phyloP scores from a whole-genome alignment of 352 stramenopile genomes.

The Pythium folliculosum region DNA sequence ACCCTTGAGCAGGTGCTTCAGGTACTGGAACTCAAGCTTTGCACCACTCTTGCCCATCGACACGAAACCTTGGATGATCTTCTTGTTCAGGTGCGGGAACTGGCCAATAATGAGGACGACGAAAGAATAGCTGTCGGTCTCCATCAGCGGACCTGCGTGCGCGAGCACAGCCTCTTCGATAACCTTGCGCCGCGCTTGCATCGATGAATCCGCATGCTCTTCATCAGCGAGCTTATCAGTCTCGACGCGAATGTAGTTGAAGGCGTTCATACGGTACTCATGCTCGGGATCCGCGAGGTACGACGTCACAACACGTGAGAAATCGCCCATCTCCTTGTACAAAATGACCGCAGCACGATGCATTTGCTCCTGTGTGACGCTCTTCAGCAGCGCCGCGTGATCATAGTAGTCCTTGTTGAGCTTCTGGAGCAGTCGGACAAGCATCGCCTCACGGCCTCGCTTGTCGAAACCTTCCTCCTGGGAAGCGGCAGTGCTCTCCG shows the following conservation, averaged over 20 bases:
- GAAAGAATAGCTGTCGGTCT: constrained; percentile 87
- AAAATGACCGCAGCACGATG: constrained; percentile 80
- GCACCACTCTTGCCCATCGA: constrained; percentile 77
- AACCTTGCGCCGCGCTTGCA: constrained; percentile 52
- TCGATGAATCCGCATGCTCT: constrained; percentile 34
- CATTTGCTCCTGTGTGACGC: constrained; percentile 78
- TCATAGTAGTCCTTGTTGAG: constrained; percentile 85
- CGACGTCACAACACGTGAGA: constrained; percentile 73
- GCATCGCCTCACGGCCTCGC: constrained; percentile 74
- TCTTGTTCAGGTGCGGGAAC: constrained; percentile 85
- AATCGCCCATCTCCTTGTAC: constrained; percentile 79
- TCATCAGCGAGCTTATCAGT: constrained; percentile 48
- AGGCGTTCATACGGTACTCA: constrained; percentile 83
- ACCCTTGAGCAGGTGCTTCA: constrained; percentile 76
- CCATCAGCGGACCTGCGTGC: constrained; percentile 81
- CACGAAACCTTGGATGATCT: constrained; percentile 82
- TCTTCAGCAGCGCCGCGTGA: constrained; percentile 63
- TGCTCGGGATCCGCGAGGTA: constrained; percentile 81
- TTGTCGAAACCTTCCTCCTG: constrained; percentile 88
- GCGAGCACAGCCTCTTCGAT: constrained; percentile 81
- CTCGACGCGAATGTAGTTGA: constrained; percentile 79
- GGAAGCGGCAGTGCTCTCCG: constrained; percentile 44
- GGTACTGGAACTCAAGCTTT: constrained; percentile 81
- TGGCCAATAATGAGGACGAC: constrained; percentile 87
- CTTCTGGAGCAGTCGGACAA: constrained; percentile 83